A percentile compares a stretch with the other conserved stretches of the same genome.
Conservation (phyloP, 768 basidiomycete species). For the Botryobasidium botryosum region DNA sequence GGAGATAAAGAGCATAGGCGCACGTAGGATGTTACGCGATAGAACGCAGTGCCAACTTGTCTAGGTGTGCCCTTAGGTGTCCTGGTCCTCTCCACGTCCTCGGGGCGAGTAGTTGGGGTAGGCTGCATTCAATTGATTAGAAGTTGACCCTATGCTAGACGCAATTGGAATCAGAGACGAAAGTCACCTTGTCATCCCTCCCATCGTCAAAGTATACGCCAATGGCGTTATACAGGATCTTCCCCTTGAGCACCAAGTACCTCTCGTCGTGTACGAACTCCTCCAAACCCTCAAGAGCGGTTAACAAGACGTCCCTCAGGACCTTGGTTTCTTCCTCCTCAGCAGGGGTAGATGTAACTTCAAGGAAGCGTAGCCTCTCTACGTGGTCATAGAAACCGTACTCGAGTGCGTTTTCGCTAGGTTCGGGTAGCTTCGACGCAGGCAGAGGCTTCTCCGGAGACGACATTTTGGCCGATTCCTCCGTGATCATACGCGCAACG, state of each 20-base stretch:
- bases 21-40: conserved; percentile 59
- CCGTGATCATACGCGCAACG: conserved; percentile 51
- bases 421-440: conserved; percentile 18
- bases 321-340: conserved; percentile 33
- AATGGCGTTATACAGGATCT: conserved; percentile 60
- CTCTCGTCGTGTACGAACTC: conserved; percentile 49
- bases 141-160: conserved; percentile 30
- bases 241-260: conserved; percentile 43
- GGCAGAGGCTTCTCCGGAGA: conserved; percentile 12
- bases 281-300: conserved; percentile 47
- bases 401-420: conserved; percentile 15
- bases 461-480: conserved; percentile 43
- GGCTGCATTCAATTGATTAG: conserved; percentile 6
- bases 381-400: conserved; percentile 62
- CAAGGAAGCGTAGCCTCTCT: conserved; percentile 54
- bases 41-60: conserved; percentile 63
- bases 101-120: conserved; percentile 16
- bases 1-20: conserved; percentile 12
- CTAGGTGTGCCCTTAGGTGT: conserved; percentile 58
- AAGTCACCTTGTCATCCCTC: conserved; percentile 48
- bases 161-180: conserved; percentile 15
- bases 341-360: conserved; percentile 24
- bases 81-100: conserved; percentile 57
- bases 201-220: conserved; percentile 54
- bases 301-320: conserved; percentile 36